These are phyloP conservation scores for Calonectria pteridis DNA, from an alignment of 2,329 filamentous ascomycete species.

Conservation along the genomic window DNA sequence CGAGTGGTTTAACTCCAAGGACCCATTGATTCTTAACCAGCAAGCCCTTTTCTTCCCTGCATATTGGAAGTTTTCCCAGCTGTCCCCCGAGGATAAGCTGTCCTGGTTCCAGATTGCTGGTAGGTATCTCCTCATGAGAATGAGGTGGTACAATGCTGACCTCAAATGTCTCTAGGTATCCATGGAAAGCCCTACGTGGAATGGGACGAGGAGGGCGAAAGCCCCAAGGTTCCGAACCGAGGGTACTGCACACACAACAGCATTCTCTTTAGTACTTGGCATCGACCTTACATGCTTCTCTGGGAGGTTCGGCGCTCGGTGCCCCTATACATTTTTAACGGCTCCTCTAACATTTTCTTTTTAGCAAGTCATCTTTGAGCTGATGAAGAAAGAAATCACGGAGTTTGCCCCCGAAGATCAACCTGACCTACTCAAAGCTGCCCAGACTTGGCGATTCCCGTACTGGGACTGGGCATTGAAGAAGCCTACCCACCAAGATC, in stretches of 20 bases:
- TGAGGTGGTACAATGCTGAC: background rate
- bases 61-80: background rate
- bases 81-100: background rate
- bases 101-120: constrained; percentile 15
- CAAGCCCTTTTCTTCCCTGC: background rate
- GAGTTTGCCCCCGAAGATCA: background rate
- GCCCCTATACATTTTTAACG: accelerated
- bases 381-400: background rate
- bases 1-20: background rate
- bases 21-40: background rate
- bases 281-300: constrained; percentile 19
- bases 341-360: background rate
- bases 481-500: background rate
- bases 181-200: background rate
- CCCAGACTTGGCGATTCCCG: background rate
- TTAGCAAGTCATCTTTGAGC: background rate
- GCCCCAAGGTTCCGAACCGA: no score
- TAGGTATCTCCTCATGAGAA: no score
- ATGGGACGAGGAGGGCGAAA: background rate
- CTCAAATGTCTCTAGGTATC: background rate
- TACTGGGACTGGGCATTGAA: constrained; percentile 4
- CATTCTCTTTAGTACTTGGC: constrained; percentile 16
- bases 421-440: background rate
- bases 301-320: background rate
- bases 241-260: constrained; percentile 19